These are phyloP conservation scores for Agrostemma githago DNA, from an alignment of 148 eudicot species.

Conservation along the genomic window DNA sequence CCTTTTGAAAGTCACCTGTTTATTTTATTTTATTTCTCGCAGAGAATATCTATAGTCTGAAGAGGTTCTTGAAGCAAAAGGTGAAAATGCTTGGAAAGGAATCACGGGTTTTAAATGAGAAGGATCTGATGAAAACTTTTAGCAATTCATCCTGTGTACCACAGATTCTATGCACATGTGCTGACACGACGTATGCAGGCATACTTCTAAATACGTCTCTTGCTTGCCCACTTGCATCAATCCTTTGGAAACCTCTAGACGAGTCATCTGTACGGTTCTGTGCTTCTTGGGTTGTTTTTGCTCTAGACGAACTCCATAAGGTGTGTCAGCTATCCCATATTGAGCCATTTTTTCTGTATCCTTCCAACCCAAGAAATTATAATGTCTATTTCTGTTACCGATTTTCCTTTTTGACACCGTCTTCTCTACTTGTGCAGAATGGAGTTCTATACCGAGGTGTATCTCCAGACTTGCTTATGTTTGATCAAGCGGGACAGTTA, in stretches of 20 bases:
- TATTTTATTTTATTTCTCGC: constrained; percentile 13
- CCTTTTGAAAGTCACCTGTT: not conserved
- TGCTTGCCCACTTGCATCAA: constrained; percentile 69
- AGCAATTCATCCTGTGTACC: constrained; percentile 53
- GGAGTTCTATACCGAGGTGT: constrained; percentile 86
- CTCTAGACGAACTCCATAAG: constrained; percentile 77
- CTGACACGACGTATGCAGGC: constrained; percentile 71
- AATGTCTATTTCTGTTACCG: not conserved
- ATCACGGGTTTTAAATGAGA: constrained; percentile 71
- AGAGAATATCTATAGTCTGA: constrained; percentile 68
- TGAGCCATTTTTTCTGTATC: not conserved
- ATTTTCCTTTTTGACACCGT: constrained; percentile 10
- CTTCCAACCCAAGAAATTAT: not conserved
- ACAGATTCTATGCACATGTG: constrained; percentile 69
- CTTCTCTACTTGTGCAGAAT: constrained; percentile 42
- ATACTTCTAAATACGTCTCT: constrained; percentile 65
- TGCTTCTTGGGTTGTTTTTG: constrained; percentile 73
- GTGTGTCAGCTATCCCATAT: constrained; percentile 23
- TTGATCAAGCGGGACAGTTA: constrained; percentile 70
- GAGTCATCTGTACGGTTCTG: constrained; percentile 74
- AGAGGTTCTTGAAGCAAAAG: constrained; percentile 77
- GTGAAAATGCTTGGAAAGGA: constrained; percentile 73
- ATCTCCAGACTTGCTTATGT: constrained; percentile 80
- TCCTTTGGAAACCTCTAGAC: constrained; percentile 59
- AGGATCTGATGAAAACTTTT: constrained; percentile 54